Conservation (phyloP, 2,329 filamentous ascomycete species). For the Rhexocercosporidium sp. region DNA sequence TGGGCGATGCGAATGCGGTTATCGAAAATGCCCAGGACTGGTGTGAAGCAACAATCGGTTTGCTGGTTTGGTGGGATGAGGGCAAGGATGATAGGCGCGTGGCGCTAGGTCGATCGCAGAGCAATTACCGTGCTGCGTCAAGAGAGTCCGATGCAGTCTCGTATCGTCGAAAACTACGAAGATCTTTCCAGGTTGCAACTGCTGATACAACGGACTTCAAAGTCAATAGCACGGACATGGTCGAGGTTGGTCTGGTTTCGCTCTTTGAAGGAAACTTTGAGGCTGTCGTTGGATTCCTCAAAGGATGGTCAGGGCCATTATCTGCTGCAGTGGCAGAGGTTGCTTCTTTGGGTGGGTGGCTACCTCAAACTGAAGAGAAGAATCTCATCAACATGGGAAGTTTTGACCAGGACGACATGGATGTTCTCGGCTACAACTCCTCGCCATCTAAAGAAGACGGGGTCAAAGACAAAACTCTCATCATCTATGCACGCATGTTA, state of each 20-base stretch:
- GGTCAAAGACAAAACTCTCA: conserved; percentile 79
- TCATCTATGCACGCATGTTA: conserved; percentile 74
- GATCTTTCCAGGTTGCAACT: conserved; percentile 69
- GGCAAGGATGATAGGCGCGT: conserved; percentile 57
- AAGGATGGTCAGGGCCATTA: conserved; percentile 80
- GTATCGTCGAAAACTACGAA: conserved; percentile 75
- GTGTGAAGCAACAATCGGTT: conserved; percentile 84
- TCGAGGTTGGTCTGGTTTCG: conserved; percentile 83
- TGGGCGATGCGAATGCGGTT: conserved; percentile 78
- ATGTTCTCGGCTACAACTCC: conserved; percentile 71
- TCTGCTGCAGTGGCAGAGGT: conserved; percentile 82
- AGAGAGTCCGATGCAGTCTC: conserved; percentile 57
- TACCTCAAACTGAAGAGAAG: conserved; percentile 63
- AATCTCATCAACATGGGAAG: conserved; percentile 61
- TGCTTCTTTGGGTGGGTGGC: conserved; percentile 82
- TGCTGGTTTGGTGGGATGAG: conserved; percentile 94
- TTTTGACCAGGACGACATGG: conserved; percentile 83
- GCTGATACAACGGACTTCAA: conserved; percentile 73
- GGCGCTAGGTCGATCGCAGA: conserved; percentile 36
- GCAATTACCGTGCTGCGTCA: conserved; percentile 42
- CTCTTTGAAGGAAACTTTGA: conserved; percentile 84
- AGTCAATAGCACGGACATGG: conserved; percentile 74
- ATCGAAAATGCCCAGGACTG: conserved; percentile 83
- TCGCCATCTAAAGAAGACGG: conserved; percentile 65
- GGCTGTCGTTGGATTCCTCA: conserved; percentile 74